Conservation (phyloP, 2,329 filamentous ascomycete genomes). For the Colletotrichum chlorophyti region DNA sequence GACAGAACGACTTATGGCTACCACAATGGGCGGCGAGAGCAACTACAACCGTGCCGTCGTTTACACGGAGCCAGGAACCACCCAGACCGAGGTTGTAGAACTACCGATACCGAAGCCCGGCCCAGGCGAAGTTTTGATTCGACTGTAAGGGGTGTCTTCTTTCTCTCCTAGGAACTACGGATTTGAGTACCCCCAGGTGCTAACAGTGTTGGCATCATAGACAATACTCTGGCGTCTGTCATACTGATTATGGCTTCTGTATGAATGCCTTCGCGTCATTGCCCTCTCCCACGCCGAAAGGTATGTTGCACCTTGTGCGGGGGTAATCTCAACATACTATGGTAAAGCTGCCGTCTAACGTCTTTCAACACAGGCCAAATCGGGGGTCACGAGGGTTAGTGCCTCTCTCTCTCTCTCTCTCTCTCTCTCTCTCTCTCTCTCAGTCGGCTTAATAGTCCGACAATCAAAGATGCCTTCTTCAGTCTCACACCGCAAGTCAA, state of each 20-base stretch:
- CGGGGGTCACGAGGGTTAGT: conserved; percentile 31
- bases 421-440: too few relatives aligned
- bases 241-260: conserved; percentile 36
- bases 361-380: conserved; percentile 31
- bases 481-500: neutral
- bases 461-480: too few relatives aligned
- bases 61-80: conserved; percentile 35
- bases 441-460: neutral
- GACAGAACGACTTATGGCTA: conserved; percentile 12
- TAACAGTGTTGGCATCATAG: conserved; percentile 8
- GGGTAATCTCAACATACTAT: too few relatives aligned
- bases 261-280: conserved; percentile 30
- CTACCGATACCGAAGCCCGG: conserved; percentile 33
- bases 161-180: too few relatives aligned
- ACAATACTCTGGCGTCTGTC: conserved; percentile 35
- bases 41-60: conserved; percentile 33
- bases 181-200: neutral
- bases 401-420: too few relatives aligned
- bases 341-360: neutral
- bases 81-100: conserved; percentile 34
- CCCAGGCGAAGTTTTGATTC: conserved; percentile 33
- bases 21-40: conserved; percentile 20
- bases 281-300: conserved; percentile 25
- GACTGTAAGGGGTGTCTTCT: conserved; percentile 28
- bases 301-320: neutral